These are phyloP conservation scores for Amanita rimosa DNA, from an alignment of 768 basidiomycete genomes.

Conservation along the genomic window DNA sequence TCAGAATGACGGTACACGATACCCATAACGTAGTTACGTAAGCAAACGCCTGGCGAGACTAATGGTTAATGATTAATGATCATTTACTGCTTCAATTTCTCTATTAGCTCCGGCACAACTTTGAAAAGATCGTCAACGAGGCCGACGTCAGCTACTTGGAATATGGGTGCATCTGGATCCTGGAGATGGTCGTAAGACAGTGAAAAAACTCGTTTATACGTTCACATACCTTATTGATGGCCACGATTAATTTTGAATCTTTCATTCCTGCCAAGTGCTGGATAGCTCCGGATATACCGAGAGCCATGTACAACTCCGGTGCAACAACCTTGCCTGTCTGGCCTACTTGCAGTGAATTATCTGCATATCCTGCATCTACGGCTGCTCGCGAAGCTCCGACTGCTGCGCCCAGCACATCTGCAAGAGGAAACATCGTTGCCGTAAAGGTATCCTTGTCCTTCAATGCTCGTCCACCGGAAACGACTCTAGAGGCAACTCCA, in stretches of 20 bases:
- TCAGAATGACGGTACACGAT: constrained; percentile 2
- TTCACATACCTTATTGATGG: constrained; percentile 79
- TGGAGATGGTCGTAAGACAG: constrained; percentile 18
- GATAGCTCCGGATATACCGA: constrained; percentile 97
- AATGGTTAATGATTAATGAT: too few species aligned
- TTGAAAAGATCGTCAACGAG: constrained; percentile 92
- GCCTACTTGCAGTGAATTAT: constrained; percentile 97
- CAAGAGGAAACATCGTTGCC: constrained; percentile 76
- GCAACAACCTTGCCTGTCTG: constrained; percentile 99
- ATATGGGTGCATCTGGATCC: constrained; percentile 98
- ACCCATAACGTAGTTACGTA: not conserved
- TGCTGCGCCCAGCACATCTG: constrained; percentile 87
- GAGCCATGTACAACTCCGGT: constrained; percentile 89
- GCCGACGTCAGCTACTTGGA: constrained; percentile 95
- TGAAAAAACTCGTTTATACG: not conserved
- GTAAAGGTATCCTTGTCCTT: constrained; percentile 95
- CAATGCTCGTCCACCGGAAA: constrained; percentile 91
- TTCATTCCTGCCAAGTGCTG: constrained; percentile 99
- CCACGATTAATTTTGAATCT: constrained; percentile 96
- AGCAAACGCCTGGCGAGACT: not conserved
- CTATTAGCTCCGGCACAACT: constrained; percentile 80
- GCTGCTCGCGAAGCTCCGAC: constrained; percentile 98
- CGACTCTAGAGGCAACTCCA: constrained; percentile 74
- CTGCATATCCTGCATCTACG: constrained; percentile 96
- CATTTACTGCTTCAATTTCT: constrained; percentile 59